Evolutionary conservation across 2,329 filamentous ascomycete genomes (phyloP).

Genomic region (Colletotrichum nymphaeae): DNA sequence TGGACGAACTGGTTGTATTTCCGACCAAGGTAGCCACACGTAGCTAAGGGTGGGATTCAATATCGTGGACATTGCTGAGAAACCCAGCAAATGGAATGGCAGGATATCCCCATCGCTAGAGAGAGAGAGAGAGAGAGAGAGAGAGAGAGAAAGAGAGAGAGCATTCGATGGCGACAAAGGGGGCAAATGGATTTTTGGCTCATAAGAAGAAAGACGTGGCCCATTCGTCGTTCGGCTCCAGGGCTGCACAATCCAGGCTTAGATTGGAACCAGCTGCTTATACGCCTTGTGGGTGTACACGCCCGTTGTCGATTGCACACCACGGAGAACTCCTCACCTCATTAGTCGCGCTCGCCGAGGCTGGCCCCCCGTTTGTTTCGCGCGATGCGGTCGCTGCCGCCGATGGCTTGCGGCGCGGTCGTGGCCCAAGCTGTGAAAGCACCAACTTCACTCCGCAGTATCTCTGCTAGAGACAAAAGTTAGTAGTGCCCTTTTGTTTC

Average conservation of each 20-base stretch:
- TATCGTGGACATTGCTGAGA: not conserved
- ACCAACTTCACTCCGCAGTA: not conserved
- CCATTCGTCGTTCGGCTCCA: not conserved
- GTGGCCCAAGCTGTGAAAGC: not conserved
- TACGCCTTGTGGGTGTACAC: not conserved
- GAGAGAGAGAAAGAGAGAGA: too few species aligned
- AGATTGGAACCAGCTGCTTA: not conserved
- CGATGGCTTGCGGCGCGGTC: conserved; percentile 5
- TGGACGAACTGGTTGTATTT: not conserved
- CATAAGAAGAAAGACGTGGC: not conserved
- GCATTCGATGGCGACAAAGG: not conserved
- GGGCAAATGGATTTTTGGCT: not conserved
- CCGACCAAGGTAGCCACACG: not conserved
- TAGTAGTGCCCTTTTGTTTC: too few species aligned
- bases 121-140: not conserved
- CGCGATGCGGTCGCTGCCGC: conserved; percentile 4
- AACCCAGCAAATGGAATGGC: not conserved
- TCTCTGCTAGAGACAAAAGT: not conserved
- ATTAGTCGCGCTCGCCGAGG: conserved; percentile 11
- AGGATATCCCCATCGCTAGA: not conserved
- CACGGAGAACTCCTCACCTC: not conserved
- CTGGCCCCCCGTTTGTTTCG: conserved; percentile 10
- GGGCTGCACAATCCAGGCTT: not conserved
- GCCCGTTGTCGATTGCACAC: not conserved
- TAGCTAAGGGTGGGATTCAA: not conserved